phyloP scores from a whole-genome alignment of 768 basidiomycete genomes.

The Terana coerulea region DNA sequence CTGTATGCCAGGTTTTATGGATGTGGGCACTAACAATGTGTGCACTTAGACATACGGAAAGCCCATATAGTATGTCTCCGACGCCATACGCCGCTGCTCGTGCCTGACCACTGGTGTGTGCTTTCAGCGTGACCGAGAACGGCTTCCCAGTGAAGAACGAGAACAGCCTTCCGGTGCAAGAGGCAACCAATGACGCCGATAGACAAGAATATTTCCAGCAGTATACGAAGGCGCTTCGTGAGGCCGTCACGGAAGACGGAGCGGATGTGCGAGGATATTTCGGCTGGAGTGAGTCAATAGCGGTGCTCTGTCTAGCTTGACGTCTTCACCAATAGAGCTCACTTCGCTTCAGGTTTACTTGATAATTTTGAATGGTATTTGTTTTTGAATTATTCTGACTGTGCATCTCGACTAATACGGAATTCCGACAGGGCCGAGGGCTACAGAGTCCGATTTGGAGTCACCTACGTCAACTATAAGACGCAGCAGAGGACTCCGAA shows the following conservation, averaged over 20 bases:
- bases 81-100: no score
- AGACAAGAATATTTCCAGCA: slow-evolving; percentile 38
- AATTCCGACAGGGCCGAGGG: slow-evolving; percentile 35
- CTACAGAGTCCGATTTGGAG: slow-evolving; percentile 41
- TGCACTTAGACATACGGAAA: slow-evolving; percentile 33
- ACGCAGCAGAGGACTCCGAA: slow-evolving; percentile 28
- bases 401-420: no score
- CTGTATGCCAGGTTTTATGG: no score
- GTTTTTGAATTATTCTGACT: no score
- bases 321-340: neutral
- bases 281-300: slow-evolving; percentile 38
- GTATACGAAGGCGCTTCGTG: slow-evolving; percentile 33
- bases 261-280: slow-evolving; percentile 36
- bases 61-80: slow-evolving; percentile 35
- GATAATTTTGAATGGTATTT: slow-evolving; percentile 49
- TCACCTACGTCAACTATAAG: slow-evolving; percentile 38
- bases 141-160: slow-evolving; percentile 41
- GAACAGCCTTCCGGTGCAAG: slow-evolving; percentile 29
- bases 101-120: no score
- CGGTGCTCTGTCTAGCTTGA: neutral
- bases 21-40: no score
- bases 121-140: slow-evolving; percentile 42
- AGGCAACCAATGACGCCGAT: slow-evolving; percentile 35
- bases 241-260: slow-evolving; percentile 35
- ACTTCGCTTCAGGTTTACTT: slow-evolving; percentile 26